Evolutionary conservation across 441 rosid species (phyloP).

Genomic region (Populus trichocarpa): DNA sequence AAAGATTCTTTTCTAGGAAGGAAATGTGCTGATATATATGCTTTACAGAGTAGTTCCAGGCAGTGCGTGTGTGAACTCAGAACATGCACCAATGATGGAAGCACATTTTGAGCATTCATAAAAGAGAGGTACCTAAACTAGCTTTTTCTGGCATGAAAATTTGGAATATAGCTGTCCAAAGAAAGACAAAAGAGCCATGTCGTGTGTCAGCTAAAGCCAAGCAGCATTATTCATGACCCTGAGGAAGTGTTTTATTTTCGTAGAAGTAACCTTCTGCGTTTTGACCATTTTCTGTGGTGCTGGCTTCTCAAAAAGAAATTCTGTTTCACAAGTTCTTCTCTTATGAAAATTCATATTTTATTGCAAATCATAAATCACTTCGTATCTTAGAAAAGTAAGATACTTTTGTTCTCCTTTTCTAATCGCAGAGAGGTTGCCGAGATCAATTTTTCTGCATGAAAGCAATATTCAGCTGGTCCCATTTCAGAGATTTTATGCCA

Average conservation of each 20-base stretch:
- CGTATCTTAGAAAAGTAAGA: not conserved
- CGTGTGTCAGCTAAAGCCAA: too few relatives aligned
- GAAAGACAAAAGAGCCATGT: not conserved
- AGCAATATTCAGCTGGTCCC: constrained; percentile 25
- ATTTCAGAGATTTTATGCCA: constrained; percentile 12
- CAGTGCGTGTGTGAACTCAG: not conserved
- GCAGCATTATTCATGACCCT: too few relatives aligned
- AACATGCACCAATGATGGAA: not conserved
- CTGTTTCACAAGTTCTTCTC: not conserved
- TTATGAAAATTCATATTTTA: too few relatives aligned
- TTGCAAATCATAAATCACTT: not conserved
- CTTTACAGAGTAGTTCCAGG: not conserved
- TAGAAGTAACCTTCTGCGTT: too few relatives aligned
- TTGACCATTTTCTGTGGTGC: too few relatives aligned
- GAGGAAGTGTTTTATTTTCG: not conserved
- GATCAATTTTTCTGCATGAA: not conserved
- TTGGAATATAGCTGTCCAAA: not conserved
- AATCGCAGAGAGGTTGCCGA: too few relatives aligned
- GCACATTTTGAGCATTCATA: not conserved
- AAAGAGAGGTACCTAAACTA: not conserved
- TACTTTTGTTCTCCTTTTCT: not conserved
- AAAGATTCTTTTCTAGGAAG: not conserved
- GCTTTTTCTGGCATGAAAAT: too few relatives aligned
- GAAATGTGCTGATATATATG: not conserved
- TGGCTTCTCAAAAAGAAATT: not conserved